phyloP scores from a whole-genome alignment of 225 moss, liverwort and hornwort species.

The Rhytidiadelphus loreus region DNA sequence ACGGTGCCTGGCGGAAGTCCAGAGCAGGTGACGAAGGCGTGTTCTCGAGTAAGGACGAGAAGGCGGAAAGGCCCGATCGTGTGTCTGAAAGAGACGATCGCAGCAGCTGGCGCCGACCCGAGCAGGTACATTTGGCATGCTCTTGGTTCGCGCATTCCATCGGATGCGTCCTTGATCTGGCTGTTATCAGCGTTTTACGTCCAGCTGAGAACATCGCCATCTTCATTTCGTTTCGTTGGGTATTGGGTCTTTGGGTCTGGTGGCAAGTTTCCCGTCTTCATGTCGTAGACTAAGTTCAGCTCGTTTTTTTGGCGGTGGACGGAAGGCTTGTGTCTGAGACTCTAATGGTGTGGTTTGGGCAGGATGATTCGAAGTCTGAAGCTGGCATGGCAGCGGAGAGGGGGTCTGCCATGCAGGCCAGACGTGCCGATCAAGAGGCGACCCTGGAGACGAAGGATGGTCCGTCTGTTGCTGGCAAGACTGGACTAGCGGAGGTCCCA shows the following conservation, averaged over 20 bases:
- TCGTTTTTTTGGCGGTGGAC: neutral
- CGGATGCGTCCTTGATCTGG: neutral
- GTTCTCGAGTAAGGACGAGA: slow-evolving; percentile 48
- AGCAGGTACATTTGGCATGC: slow-evolving; percentile 12
- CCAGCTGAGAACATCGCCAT: neutral
- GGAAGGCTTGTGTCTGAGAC: neutral
- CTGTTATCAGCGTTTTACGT: too few relatives aligned
- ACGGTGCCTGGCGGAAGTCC: slow-evolving; percentile 81
- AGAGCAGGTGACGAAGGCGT: slow-evolving; percentile 46
- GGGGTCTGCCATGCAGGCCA: neutral
- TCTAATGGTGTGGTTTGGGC: neutral
- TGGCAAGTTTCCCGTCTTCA: neutral
- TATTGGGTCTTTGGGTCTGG: neutral
- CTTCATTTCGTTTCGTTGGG: neutral
- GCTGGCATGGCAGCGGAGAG: neutral
- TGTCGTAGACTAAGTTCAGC: neutral
- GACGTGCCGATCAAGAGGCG: neutral
- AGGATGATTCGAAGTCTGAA: slow-evolving; percentile 27
- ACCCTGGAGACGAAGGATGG: slow-evolving; percentile 1
- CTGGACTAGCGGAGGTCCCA: slow-evolving; percentile 1
- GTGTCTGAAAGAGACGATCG: slow-evolving; percentile 44
- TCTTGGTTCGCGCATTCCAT: neutral
- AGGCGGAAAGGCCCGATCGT: slow-evolving; percentile 52
- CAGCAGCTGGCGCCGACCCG: slow-evolving; percentile 40
- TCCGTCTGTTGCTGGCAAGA: neutral